Percentiles rank a stretch among this genome's conserved stretches.
phyloP scores from a whole-genome alignment of 371 early-diverging fungal genomes.

The Mortierella sp. region DNA sequence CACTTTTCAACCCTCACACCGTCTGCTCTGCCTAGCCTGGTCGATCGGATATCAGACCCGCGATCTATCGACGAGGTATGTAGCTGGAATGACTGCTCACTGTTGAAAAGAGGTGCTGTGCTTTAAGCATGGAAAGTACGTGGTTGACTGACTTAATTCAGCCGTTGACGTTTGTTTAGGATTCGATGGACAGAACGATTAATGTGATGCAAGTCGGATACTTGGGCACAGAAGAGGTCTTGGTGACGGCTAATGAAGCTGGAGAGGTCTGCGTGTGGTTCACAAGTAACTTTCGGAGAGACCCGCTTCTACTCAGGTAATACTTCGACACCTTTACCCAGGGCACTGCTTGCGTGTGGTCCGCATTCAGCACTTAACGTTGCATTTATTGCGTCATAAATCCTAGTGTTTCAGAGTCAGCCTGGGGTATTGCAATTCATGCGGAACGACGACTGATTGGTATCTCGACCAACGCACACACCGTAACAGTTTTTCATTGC shows the following conservation, averaged over 20 bases:
- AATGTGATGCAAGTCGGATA: constrained; percentile 48
- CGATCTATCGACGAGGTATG: constrained; percentile 30
- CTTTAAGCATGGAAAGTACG: not conserved
- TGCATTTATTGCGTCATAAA: not conserved
- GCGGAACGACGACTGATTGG: constrained; percentile 59
- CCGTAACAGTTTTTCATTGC: constrained; percentile 59
- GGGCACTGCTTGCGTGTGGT: too few relatives aligned
- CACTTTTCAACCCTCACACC: constrained; percentile 52
- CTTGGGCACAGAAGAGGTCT: constrained; percentile 47
- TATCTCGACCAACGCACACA: constrained; percentile 61
- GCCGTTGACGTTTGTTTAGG: not conserved
- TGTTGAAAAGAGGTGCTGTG: not conserved
- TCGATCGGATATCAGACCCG: constrained; percentile 30
- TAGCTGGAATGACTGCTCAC: not conserved
- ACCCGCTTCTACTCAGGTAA: constrained; percentile 47
- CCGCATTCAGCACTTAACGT: not conserved
- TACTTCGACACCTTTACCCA: not conserved
- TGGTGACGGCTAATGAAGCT: constrained; percentile 35
- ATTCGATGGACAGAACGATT: constrained; percentile 30
- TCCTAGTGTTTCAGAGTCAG: constrained; percentile 49
- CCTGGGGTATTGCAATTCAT: constrained; percentile 67
- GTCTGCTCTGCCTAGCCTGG: constrained; percentile 26
- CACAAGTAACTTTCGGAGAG: constrained; percentile 38
- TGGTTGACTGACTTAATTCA: not conserved
- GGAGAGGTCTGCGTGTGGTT: constrained; percentile 57